Evolutionary conservation across 805 yeast species (phyloP).

Genomic region (Kluyveromyces starmeri): DNA sequence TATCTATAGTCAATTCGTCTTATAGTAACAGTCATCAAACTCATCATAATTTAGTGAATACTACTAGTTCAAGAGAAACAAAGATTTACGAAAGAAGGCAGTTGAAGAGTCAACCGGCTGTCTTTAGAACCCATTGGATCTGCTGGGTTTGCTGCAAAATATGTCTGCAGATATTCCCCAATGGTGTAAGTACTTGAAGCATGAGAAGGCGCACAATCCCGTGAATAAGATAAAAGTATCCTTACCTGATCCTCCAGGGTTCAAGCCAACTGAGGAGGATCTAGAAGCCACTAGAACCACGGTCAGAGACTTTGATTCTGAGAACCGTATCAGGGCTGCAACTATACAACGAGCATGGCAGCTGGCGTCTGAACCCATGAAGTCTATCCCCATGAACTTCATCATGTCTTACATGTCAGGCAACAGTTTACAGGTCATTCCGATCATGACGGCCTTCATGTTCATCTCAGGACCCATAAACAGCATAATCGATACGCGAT

Average conservation of each 20-base stretch:
- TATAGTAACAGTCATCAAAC: too few relatives aligned
- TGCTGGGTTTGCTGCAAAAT: too few relatives aligned
- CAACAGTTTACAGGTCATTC: conserved; percentile 77
- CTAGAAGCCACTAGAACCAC: neutral
- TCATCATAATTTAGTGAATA: too few relatives aligned
- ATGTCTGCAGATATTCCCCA: conserved; percentile 8
- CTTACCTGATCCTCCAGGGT: conserved; percentile 2
- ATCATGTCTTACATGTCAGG: conserved; percentile 93
- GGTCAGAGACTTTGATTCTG: conserved; percentile 1
- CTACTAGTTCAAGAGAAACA: too few relatives aligned
- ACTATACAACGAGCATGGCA: conserved; percentile 72
- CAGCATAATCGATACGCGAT: conserved; percentile 52
- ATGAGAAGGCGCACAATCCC: neutral
- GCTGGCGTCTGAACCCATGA: conserved; percentile 72
- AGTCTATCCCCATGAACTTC: conserved; percentile 80
- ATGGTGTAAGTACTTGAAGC: conserved; percentile 12
- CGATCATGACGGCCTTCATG: conserved; percentile 84
- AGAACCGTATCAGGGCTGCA: conserved; percentile 10
- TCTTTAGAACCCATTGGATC: too few relatives aligned
- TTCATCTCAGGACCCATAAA: conserved; percentile 68
- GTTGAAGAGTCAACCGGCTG: too few relatives aligned
- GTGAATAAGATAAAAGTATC: neutral
- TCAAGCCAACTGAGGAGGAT: neutral
- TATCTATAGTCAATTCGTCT: too few relatives aligned
- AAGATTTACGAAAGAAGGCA: too few relatives aligned